Base-by-base conservation (phyloP, 2,329 filamentous ascomycete genomes). In the Alternaria triticimaculans region DNA sequence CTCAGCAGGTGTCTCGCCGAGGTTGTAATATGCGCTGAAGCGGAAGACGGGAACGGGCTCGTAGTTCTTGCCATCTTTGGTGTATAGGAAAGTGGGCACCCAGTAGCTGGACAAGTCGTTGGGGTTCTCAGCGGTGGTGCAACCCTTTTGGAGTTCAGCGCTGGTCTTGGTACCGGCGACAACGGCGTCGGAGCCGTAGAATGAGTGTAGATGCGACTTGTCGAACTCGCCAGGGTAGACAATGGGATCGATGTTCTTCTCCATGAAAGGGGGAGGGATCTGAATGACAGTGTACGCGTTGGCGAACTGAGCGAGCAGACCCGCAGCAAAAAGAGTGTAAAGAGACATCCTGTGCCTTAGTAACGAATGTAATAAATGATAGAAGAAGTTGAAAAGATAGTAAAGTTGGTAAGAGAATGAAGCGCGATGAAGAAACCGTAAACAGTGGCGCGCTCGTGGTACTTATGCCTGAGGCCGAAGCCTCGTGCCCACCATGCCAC, bases 31-130 rank as follows among this genome's bases (percentile, higher is more conserved):
- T 18, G 83, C 81, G 41, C 76, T 81, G 76, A 85, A 85, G 56
- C 81, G 79, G 58, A 65, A 70, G 30, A 77, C 66, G 14, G 73
- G 73, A 1, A 75, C 51, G 73, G 72, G 57, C 68, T 77, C 12
- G 78, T 79, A 75, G 8, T 69, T 80, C 37, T 75, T 79, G 50
- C 74, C 70, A 37, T 77, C 74, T 21, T 77, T 68, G 41, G 78
- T 79, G 67, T 78, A 80, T 2, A 81, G 77, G 15, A 83, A 75
- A 0, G 83, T 84, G 0, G 82, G 83, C 0, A 80, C 76, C 83
- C 81, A 85, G 77, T 85, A 85, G 5, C 80, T 73, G 0, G 81
- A 83, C 1, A 84, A 72, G 60, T 85, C 83, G 58, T 85, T 85
- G 20, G 82, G 80, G 72, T 85, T 85, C 63, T 83, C 73, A 15